Base-by-base conservation (phyloP, 352 stramenopile genomes). In the Paralagenidium karlingii region DNA sequence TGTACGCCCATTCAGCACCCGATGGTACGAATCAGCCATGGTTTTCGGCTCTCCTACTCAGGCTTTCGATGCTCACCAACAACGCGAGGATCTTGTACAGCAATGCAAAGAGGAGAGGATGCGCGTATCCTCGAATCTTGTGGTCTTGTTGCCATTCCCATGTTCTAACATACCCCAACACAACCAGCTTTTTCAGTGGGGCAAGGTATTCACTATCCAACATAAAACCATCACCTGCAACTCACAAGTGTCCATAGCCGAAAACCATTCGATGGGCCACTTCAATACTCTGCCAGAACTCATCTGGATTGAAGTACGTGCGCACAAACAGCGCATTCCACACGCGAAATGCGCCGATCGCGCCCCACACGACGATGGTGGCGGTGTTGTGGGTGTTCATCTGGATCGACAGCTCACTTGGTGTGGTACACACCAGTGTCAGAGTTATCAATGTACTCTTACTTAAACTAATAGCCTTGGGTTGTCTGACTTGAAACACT, bases 211-310 rank as follows among this genome's bases (percentile, higher is more conserved):
- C n/a, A n/a, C n/a, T n/a, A 1, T 13, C 34, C n/a, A 40, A 33
- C 6, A 47, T 44, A 12, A 11, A 48, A 1, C 15, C 10, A 9
- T 31, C 20, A 7, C 27, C 5, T 21, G 6, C 7, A 31, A 53
- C 76, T 32, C 43, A 91, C 77, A 90, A 34, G 25, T 92, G 60
- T 31, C 80, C 76, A 36, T 92, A 87, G 41, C 68, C 74, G 51
- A 91, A 94, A n/a, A 83, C 80, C 33, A 92, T 51, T 32, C 58
- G 70, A 34, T 94, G 79, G 34, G 80, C 80, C 24, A 94, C 76
- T 53, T 94, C 80, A 2, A 74, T 78, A 43, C 78, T 83, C 50
- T 94, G 80, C 80, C 80, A 94, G 57, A 82, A 94, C 56, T 94
- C 80, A 45, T 94, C 80, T 15, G 80, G 73, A 40, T 89, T 90